phyloP scores from a whole-genome alignment of 208 protist genomes.

The Zelonia costaricensis region DNA sequence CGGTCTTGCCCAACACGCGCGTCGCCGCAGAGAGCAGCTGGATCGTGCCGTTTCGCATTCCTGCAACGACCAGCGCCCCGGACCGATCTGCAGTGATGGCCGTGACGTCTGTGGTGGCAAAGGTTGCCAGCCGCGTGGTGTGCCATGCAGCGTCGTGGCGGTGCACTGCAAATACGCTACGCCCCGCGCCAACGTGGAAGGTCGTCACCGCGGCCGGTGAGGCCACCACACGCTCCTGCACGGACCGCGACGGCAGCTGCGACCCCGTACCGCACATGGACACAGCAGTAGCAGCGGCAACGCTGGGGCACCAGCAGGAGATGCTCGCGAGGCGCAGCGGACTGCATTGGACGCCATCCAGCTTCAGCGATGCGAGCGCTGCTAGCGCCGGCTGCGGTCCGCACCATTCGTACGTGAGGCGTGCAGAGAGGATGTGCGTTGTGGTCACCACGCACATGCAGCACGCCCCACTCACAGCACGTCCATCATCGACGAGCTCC shows the following conservation, averaged over 20 bases:
- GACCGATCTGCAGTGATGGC: not conserved
- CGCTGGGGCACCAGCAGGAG: conserved; percentile 16
- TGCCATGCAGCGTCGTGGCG: conserved; percentile 2
- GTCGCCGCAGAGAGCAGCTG: conserved; percentile 22
- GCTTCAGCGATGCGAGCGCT: conserved; percentile 1
- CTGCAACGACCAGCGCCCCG: conserved; percentile 14
- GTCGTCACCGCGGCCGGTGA: not conserved
- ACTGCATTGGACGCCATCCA: conserved; percentile 4
- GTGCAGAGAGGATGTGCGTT: not conserved
- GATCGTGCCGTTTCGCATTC: conserved; percentile 64
- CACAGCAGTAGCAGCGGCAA: too few relatives aligned
- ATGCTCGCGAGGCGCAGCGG: conserved; percentile 14
- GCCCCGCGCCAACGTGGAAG: conserved; percentile 20
- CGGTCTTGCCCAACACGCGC: conserved; percentile 1
- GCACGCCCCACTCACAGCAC: not conserved
- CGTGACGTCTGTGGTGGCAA: conserved; percentile 26
- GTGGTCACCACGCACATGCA: conserved; percentile 2
- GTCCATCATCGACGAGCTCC: not conserved
- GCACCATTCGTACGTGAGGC: conserved; percentile 3
- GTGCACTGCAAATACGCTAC: conserved; percentile 22
- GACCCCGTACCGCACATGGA: too few relatives aligned
- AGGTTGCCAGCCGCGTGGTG: conserved; percentile 16
- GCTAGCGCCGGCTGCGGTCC: not conserved
- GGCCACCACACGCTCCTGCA: too few relatives aligned
- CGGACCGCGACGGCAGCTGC: too few relatives aligned